phyloP scores from a whole-genome alignment of 306 rosid species.

The Cicer judaicum region DNA sequence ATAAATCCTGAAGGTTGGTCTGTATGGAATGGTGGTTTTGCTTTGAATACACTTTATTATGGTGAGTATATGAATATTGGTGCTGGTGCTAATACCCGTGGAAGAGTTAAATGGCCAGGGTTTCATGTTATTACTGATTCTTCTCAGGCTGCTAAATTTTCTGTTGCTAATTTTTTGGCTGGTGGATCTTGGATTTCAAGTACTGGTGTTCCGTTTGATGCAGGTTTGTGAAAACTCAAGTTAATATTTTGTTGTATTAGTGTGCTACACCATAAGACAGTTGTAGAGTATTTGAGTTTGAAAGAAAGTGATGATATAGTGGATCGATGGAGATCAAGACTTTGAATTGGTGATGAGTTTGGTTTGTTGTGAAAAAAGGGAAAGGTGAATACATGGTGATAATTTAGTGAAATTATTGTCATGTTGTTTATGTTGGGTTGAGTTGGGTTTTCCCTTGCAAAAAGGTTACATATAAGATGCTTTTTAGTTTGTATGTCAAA shows the following conservation, averaged over 20 bases:
- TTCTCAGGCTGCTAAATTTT: constrained; percentile 59
- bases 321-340: no score
- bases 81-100: constrained; percentile 57
- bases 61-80: constrained; percentile 75
- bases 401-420: constrained; percentile 18
- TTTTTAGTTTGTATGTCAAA: constrained; percentile 32
- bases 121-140: constrained; percentile 57
- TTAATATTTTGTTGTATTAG: no score
- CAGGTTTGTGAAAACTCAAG: constrained; percentile 48
- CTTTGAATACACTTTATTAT: constrained; percentile 60
- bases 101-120: constrained; percentile 78
- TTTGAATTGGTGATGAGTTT: background rate
- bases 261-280: no score
- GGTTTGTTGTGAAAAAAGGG: background rate
- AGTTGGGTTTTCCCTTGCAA: constrained; percentile 30
- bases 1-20: constrained; percentile 68
- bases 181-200: constrained; percentile 70
- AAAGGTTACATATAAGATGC: constrained; percentile 29
- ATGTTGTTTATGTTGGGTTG: constrained; percentile 38
- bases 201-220: constrained; percentile 67
- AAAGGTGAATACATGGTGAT: constrained; percentile 25
- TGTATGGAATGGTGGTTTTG: constrained; percentile 75
- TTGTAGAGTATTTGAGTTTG: background rate
- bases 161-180: constrained; percentile 60
- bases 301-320: background rate